A percentile compares a stretch with the other conserved stretches of the same genome.
Evolutionary conservation across 176 grass and related monocot genomes (phyloP).

Genomic region (Paspalum vaginatum): DNA sequence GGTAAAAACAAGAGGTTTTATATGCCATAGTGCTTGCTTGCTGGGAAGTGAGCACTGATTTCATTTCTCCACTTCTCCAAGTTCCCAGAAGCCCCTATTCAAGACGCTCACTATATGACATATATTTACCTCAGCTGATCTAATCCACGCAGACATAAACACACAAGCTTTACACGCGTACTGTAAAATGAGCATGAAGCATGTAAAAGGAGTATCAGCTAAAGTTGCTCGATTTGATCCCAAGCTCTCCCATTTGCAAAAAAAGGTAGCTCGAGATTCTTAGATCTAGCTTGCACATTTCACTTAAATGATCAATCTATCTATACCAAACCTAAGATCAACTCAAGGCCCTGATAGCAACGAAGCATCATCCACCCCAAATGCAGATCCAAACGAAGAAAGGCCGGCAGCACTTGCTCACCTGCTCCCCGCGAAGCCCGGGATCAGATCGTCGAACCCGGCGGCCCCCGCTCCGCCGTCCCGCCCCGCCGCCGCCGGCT

Average conservation of each 20-base stretch:
- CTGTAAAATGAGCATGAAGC: not conserved
- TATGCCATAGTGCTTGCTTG: not conserved
- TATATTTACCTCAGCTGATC: not conserved
- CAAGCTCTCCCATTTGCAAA: not conserved
- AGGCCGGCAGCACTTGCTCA: conserved; percentile 39
- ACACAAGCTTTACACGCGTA: not conserved
- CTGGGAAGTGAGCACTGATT: not conserved
- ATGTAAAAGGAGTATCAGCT: not conserved
- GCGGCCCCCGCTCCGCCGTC: not conserved
- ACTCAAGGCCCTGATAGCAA: not conserved
- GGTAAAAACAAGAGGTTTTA: conserved; percentile 1
- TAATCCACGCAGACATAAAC: not conserved
- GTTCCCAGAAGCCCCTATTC: not conserved
- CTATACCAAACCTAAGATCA: not conserved
- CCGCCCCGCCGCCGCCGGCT: not conserved
- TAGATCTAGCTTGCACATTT: conserved; percentile 19
- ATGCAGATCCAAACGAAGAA: conserved; percentile 43
- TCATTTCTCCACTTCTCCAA: not conserved
- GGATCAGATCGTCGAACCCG: conserved; percentile 79
- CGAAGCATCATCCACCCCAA: conserved; percentile 1
- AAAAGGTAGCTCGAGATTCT: not conserved
- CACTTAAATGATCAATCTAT: conserved; percentile 28
- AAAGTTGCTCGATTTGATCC: not conserved
- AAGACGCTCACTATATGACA: not conserved
- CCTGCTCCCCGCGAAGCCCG: conserved; percentile 67